Evolutionary conservation across 2,329 filamentous ascomycete genomes (phyloP).

Genomic region (Colletotrichum tropicale): DNA sequence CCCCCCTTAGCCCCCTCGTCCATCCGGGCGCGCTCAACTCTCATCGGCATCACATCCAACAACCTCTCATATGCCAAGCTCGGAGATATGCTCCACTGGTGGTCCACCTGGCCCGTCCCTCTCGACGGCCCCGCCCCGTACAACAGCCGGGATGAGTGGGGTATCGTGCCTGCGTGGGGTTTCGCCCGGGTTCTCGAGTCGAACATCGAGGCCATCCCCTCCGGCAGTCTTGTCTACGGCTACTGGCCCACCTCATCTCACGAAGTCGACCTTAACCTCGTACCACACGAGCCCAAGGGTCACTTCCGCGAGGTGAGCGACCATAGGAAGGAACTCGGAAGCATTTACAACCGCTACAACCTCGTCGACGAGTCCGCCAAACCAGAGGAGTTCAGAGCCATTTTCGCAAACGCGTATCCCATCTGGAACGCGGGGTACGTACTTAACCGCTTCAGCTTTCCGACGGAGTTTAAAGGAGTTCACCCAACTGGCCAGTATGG

Average conservation of each 20-base stretch:
- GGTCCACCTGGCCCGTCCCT: conserved; percentile 49
- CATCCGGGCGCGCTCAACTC: conserved; percentile 30
- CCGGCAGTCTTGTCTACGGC: conserved; percentile 42
- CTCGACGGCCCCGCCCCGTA: conserved; percentile 31
- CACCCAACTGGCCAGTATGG: conserved; percentile 19
- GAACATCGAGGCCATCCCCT: conserved; percentile 35
- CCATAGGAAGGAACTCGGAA: conserved; percentile 27
- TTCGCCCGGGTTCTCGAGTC: conserved; percentile 46
- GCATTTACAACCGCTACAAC: conserved; percentile 49
- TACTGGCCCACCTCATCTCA: conserved; percentile 46
- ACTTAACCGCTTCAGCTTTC: conserved; percentile 35
- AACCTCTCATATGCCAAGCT: conserved; percentile 37
- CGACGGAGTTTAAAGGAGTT: conserved; percentile 25
- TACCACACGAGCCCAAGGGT: conserved; percentile 23
- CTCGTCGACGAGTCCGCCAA: conserved; percentile 15
- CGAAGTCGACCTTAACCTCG: conserved; percentile 40
- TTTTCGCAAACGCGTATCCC: conserved; percentile 22
- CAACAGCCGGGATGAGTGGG: conserved; percentile 42
- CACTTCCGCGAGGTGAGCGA: conserved; percentile 41
- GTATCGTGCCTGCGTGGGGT: conserved; percentile 53
- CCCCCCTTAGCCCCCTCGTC: conserved; percentile 27
- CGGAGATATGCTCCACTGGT: conserved; percentile 36
- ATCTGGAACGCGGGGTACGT: conserved; percentile 32
- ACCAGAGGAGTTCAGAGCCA: conserved; percentile 8
- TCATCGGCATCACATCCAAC: conserved; percentile 35